Percentiles rank a stretch among this genome's conserved stretches.
Conservation (phyloP, 202 grass and related monocot genomes). For the Panicum hallii region DNA sequence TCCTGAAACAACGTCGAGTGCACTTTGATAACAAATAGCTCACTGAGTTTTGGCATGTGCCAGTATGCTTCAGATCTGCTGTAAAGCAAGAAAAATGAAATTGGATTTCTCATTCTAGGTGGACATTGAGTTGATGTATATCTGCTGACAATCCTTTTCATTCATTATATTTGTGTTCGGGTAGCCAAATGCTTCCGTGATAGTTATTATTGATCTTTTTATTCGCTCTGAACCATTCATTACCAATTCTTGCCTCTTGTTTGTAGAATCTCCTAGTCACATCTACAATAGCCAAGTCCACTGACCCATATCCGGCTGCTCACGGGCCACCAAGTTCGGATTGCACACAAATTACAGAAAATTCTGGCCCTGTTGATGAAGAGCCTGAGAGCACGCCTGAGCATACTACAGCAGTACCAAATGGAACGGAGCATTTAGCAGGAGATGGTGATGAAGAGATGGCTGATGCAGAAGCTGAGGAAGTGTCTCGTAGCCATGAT, state of each 20-base stretch:
- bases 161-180: conserved; percentile 14
- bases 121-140: background rate
- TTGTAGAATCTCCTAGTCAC: conserved; percentile 94
- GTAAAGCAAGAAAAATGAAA: background rate
- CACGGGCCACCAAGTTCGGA: conserved; percentile 51
- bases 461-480: conserved; percentile 71
- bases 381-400: conserved; percentile 37
- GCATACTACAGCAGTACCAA: conserved; percentile 46
- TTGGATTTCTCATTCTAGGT: background rate
- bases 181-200: background rate
- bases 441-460: conserved; percentile 85
- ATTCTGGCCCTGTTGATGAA: conserved; percentile 32
- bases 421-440: conserved; percentile 51
- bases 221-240: conserved; percentile 13
- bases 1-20: background rate
- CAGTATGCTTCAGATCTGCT: background rate
- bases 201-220: background rate
- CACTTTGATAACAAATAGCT: background rate
- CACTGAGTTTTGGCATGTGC: background rate
- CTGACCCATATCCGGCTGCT: conserved; percentile 69
- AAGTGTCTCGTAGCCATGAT: conserved; percentile 47
- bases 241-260: conserved; percentile 37
- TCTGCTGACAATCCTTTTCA: background rate
- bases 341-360: conserved; percentile 39
- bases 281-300: conserved; percentile 77